Evolutionary conservation across 805 yeast genomes (phyloP).

Genomic region (Torulaspora maleeae): DNA sequence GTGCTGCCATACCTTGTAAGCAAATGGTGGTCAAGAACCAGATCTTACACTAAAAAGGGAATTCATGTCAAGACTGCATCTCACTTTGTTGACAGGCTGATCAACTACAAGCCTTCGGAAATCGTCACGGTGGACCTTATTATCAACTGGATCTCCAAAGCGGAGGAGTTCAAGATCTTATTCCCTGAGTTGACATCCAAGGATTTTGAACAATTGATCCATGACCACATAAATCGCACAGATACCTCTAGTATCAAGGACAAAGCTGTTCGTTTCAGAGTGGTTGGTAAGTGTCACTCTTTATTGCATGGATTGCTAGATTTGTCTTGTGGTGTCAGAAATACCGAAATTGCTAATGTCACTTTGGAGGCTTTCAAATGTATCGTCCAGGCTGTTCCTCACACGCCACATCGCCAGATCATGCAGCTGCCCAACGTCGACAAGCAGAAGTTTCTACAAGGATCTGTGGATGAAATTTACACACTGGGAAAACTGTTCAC

Average conservation of each 20-base stretch:
- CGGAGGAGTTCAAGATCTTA: conserved; percentile 58
- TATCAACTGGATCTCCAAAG: conserved; percentile 52
- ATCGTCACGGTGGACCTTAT: conserved; percentile 53
- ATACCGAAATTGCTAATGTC: conserved; percentile 55
- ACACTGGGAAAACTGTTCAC: conserved; percentile 69
- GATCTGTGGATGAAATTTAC: conserved; percentile 37
- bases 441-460: conserved; percentile 38
- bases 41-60: conserved; percentile 75
- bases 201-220: conserved; percentile 48
- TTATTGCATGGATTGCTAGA: conserved; percentile 69
- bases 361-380: conserved; percentile 65
- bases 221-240: conserved; percentile 56
- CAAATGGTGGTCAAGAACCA: conserved; percentile 84
- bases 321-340: conserved; percentile 75
- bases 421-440: conserved; percentile 79
- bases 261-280: conserved; percentile 42
- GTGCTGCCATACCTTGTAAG: conserved; percentile 78
- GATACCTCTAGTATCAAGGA: conserved; percentile 36
- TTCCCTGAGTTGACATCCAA: conserved; percentile 40
- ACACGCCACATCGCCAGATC: conserved; percentile 53
- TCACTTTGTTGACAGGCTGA: conserved; percentile 60
- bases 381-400: conserved; percentile 69
- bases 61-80: conserved; percentile 82
- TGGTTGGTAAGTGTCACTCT: conserved; percentile 60
- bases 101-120: conserved; percentile 70